Evolutionary conservation across 176 grass and related monocot species (phyloP), one percentile per base, ranked within the genome.

Genomic region (Phyllostachys edulis): DNA sequence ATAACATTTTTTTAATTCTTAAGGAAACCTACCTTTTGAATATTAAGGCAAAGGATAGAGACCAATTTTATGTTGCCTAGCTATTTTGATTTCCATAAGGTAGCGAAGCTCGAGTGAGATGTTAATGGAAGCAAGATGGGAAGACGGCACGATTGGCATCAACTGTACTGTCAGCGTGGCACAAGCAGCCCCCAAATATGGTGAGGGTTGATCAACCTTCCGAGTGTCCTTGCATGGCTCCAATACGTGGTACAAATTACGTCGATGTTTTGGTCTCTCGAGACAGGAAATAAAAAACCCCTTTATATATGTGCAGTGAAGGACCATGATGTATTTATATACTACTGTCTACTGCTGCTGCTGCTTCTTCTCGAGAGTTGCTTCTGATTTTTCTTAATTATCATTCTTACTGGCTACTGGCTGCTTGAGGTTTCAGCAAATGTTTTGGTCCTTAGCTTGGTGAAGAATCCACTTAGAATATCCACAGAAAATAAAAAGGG

Each of bases 181-280:
- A 73, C 34, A 55, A 75, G 72, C 72, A 79, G 84, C 76, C 67
- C 67, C 68, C 11, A n/a, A 6, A 65, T 41, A 41, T 38, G 36
- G 73, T 29, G 61, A 32, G 56, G 45, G 17, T 41, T 3, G 23
- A 8, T 52, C 75, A 89, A 89, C 34, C 82, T 89, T 89, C 87
- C 23, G n/a, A 61, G 42, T 3, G 37, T 40, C 27, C 18, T 54
- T 72, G 73, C 54, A 41, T 20, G 54, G 32, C 46, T 84, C 67
- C 67, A 49, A 36, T 59, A 59, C 17, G n/a, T 21, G 47, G 7
- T 27, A 77, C 63, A 37, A 71, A 46, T 76, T 54, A 6, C 18
- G 64, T 81, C 10, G 36, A 23, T 26, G 36, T n/a, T 82, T 90
- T 81, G 54, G 72, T 29, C 83, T 80, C 52, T 69, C 15, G 24